Percentiles rank a stretch among this genome's conserved stretches.
Conservation (phyloP, 371 early-diverging fungal genomes). For the Mortierella polycephala region DNA sequence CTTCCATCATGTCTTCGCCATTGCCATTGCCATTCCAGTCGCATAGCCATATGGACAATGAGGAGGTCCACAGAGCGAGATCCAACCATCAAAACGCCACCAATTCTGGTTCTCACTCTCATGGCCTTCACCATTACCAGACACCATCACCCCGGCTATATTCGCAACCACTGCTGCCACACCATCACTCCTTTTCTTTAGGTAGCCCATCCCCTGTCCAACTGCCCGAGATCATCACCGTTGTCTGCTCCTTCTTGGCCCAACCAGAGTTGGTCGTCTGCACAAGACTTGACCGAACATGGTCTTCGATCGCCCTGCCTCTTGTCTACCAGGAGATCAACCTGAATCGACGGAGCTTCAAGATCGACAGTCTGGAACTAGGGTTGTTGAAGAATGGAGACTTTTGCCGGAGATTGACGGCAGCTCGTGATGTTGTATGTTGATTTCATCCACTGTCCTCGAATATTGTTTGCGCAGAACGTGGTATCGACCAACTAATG, state of each 20-base stretch:
- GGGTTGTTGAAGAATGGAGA: conserved; percentile 19
- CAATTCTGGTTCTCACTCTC: too few relatives aligned
- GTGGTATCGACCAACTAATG: neutral
- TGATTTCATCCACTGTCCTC: neutral
- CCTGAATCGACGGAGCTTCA: conserved; percentile 12
- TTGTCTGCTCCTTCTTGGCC: conserved; percentile 15
- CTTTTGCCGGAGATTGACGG: conserved; percentile 7
- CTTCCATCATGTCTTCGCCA: too few relatives aligned
- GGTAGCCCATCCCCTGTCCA: conserved; percentile 10
- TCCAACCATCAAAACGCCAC: too few relatives aligned
- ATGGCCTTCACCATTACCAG: too few relatives aligned
- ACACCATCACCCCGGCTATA: neutral
- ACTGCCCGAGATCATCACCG: conserved; percentile 23
- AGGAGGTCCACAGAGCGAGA: too few relatives aligned
- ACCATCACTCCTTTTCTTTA: neutral
- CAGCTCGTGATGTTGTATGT: conserved; percentile 28
- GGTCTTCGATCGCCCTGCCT: conserved; percentile 16
- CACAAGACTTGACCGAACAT: conserved; percentile 11
- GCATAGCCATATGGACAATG: too few relatives aligned
- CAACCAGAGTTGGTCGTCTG: conserved; percentile 12
- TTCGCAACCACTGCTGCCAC: neutral
- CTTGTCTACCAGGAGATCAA: conserved; percentile 22
- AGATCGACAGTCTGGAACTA: conserved; percentile 28
- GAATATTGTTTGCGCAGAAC: too few relatives aligned
- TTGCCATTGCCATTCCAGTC: too few relatives aligned